Base-by-base conservation (phyloP, 805 yeast genomes). In the Ogataea siamensis region DNA sequence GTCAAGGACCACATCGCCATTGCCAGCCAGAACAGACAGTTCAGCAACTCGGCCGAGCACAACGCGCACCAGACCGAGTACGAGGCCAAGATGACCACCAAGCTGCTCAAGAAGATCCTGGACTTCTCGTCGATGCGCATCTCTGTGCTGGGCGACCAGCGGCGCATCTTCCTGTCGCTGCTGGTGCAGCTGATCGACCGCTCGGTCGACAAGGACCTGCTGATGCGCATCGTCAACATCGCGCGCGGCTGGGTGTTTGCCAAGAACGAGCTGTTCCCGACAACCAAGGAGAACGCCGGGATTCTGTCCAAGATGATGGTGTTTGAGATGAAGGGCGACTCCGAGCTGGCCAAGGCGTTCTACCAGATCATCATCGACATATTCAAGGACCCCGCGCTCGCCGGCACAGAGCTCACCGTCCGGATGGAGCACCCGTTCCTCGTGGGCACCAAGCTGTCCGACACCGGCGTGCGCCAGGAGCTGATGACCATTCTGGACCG, bases 371-470 rank as follows among this genome's bases (percentile, higher is more conserved):
- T 94, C 46, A 79, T 89, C 20, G 94, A 85, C 49, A 80, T 93
- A 16, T 94, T 91, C 60, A 87, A 83, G 47, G 88, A 86, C 47
- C 80, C 83, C 28, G 67, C 81, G 1, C 71, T 88, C 51, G 77
- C 84, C 16, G 77, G 87, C 48, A 80, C 95, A 1, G 99, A 93
- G 55, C 72, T 93, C 19, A 87, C 97, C 0, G 91, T 88, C 11
- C 71, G 99, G 38, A 80, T 93, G 86, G 99, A 93, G 58, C 97
- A 89, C 59, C 94, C 98, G 18, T 93, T 93, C 61, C 67, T 93
- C 51, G 91, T 87, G 7, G 99, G 99, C 23, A 93, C 99, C 0
- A 74, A 94, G 22, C 72, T 86, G 2, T 78, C 83, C 0, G 91
- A 88, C 54, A 83, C 81, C 3, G 67, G 71, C 3, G 81, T 87